Conservation (phyloP, 768 basidiomycete genomes). For the Amylocystis lapponica region DNA sequence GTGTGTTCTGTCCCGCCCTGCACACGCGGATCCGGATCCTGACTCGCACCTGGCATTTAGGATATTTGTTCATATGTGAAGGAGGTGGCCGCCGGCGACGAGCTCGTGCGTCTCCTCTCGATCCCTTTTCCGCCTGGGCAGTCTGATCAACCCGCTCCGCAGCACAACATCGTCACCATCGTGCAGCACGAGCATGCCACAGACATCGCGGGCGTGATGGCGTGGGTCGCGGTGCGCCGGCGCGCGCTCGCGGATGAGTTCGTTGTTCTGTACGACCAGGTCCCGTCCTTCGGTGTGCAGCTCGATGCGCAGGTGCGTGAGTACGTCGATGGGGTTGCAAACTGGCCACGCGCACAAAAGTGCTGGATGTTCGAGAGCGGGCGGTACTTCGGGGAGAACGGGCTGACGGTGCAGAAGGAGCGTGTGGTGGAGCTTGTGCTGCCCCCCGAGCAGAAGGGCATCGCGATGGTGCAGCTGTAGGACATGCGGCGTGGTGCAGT, state of each 20-base stretch:
- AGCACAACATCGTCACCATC: constrained; percentile 23
- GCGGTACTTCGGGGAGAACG: constrained; percentile 27
- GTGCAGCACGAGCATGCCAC: constrained; percentile 11
- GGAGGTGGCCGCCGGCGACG: constrained; percentile 23
- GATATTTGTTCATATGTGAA: constrained; percentile 25
- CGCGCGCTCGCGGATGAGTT: neutral
- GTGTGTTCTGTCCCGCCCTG: constrained; percentile 33
- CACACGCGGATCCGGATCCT: too few species aligned
- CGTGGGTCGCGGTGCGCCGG: constrained; percentile 7
- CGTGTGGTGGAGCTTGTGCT: constrained; percentile 14
- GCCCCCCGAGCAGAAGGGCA: too few species aligned
- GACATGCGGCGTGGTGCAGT: too few species aligned
- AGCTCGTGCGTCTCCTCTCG: too few species aligned
- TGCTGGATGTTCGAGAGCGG: constrained; percentile 27
- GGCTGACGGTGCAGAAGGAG: constrained; percentile 18
- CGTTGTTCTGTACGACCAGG: too few species aligned
- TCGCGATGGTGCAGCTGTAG: too few species aligned
- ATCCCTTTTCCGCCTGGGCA: too few species aligned
- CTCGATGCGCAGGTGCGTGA: constrained; percentile 19
- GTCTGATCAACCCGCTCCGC: too few species aligned
- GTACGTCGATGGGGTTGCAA: constrained; percentile 22
- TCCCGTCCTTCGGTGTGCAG: constrained; percentile 25
- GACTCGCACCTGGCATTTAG: constrained; percentile 7
- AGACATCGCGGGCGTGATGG: constrained; percentile 14
- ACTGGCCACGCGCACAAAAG: constrained; percentile 21